phyloP scores from a whole-genome alignment of 164 flowering plant genomes.

The Liquidambar formosana region DNA sequence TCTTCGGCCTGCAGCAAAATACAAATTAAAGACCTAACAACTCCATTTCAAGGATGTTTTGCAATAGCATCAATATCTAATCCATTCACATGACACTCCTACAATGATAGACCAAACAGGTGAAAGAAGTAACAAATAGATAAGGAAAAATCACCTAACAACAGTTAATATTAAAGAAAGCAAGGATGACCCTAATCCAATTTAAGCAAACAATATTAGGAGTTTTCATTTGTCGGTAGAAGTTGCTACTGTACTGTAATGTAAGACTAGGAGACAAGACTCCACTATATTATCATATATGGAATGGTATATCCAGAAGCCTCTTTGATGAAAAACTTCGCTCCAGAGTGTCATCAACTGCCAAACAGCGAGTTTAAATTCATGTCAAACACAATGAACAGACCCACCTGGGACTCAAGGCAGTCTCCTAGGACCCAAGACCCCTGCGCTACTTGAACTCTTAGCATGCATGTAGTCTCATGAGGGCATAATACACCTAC shows the following conservation, averaged over 20 bases:
- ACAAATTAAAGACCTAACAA: not conserved
- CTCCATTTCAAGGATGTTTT: not conserved
- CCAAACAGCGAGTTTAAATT: no score
- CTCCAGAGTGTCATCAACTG: not conserved
- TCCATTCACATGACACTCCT: not conserved
- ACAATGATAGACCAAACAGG: not conserved
- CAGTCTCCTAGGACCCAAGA: no score
- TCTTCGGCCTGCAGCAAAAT: constrained; percentile 63
- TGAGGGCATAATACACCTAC: no score
- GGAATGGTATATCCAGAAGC: not conserved
- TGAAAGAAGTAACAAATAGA: not conserved
- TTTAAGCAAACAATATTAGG: not conserved
- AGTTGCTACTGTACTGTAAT: not conserved
- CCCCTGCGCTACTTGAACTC: no score
- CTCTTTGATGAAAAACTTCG: not conserved
- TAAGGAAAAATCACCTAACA: not conserved
- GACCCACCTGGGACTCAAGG: no score
- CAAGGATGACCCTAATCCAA: not conserved
- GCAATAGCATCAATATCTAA: not conserved
- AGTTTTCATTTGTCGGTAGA: not conserved
- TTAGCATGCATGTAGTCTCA: no score
- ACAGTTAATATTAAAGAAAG: not conserved
- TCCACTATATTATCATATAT: not conserved
- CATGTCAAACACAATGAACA: no score
- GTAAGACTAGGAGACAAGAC: not conserved